These are phyloP conservation scores for Auxenochlorella pyrenoidosa DNA, from an alignment of 139 green algal species.

Conservation along the genomic window DNA sequence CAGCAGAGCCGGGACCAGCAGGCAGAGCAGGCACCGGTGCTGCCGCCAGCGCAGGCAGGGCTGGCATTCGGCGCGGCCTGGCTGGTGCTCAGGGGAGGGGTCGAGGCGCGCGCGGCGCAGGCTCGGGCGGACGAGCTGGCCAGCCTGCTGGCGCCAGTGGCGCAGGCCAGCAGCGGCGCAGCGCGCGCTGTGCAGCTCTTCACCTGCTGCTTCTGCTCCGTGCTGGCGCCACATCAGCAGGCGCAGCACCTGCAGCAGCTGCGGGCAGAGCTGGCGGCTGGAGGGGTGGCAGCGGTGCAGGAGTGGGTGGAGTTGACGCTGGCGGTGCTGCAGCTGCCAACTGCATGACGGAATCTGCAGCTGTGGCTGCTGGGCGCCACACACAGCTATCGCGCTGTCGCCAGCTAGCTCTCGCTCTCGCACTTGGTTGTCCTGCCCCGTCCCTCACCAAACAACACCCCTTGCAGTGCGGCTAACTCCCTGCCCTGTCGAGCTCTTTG, in stretches of 20 bases:
- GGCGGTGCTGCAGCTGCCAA: background rate
- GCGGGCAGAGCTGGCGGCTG: background rate
- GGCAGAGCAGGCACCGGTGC: background rate
- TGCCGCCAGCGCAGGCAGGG: background rate
- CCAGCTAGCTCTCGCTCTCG: no score
- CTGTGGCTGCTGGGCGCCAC: no score
- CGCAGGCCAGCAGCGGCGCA: background rate
- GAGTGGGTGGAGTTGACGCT: background rate
- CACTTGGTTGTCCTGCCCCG: no score
- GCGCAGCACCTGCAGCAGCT: background rate
- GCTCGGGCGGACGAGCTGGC: background rate
- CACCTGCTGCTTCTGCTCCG: constrained; percentile 2
- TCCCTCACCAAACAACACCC: no score
- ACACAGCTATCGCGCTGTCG: no score
- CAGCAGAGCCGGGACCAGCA: background rate
- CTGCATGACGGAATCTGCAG: no score
- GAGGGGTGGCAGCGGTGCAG: background rate
- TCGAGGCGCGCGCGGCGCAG: background rate
- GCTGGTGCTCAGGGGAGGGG: background rate
- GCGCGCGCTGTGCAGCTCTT: background rate
- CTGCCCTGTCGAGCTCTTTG: no score
- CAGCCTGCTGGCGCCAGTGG: background rate
- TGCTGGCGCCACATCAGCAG: background rate
- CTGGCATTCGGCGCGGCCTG: constrained; percentile 2
- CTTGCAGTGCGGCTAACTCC: no score